Evolutionary conservation across 345 rosid species (phyloP), one percentile per base, ranked within the genome.

Genomic region (Kandelia obovata): DNA sequence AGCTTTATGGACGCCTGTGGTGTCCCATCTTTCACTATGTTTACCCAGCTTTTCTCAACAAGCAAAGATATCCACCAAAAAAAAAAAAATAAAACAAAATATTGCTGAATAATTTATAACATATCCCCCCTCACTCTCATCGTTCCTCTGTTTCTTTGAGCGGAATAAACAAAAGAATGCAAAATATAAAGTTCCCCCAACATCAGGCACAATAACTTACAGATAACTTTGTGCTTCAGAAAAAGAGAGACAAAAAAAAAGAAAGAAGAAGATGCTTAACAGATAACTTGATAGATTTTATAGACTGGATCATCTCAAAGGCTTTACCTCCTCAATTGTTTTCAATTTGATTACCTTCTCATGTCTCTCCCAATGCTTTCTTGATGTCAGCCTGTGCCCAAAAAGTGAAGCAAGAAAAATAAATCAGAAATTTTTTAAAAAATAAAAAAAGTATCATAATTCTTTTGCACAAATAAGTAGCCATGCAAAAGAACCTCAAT

Each of bases 351-450:
- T 37, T 10, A 9, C 28, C 53, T 53, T 55, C 25, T 76, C 74
- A 73, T 19, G 13, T 58, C 56, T 69, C 75, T 59, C 85, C 92
- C 78, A 92, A 46, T 57, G 89, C 93, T 79, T 86, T 85, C 88
- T 84, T 86, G 81, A 87, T 73, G 52, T 83, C 88, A 34, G 71
- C 81, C 97, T 91, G 91, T 37, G 25, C 56, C 69, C 60, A 61
- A 28, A 73, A 53, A 70, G 10, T 5, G 19, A 60, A 34, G 43
- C n/a, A 46, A 21, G 20, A 27, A 52, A 53, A 49, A 16, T 11
- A 39, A 37, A 20, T 47, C 10, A 57, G 51, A 25, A 53, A n/a
- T 61, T 16, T 21, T 21, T 21, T 21, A 21, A 21, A 21, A 21
- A 21, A 11, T 27, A 43, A 47, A 43, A 47, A 52, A 28, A 31